phyloP scores from a whole-genome alignment of 495 filamentous ascomycete genomes.

The Astrocystis sublimbata region DNA sequence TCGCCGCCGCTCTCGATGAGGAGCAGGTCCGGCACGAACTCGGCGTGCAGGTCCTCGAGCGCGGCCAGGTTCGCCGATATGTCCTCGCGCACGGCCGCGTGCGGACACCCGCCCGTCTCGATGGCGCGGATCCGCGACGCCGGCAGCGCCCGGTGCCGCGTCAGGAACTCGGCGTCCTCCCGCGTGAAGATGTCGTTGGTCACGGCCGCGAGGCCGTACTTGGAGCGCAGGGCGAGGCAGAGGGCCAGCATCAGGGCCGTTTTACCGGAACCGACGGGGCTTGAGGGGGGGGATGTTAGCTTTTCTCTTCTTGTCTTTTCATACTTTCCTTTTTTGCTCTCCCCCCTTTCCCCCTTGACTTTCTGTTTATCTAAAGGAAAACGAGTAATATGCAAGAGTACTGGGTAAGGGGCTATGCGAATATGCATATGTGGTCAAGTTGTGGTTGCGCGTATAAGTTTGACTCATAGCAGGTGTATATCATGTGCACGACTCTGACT shows the following conservation, averaged over 20 bases:
- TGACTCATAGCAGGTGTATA: too few species aligned
- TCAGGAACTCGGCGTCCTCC: slow-evolving; percentile 97
- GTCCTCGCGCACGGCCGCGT: slow-evolving; percentile 97
- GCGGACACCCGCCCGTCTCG: slow-evolving; percentile 96
- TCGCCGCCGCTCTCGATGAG: slow-evolving; percentile 95
- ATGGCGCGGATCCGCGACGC: slow-evolving; percentile 85
- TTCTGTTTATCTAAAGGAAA: neutral
- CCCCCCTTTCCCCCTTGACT: neutral
- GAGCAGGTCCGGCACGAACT: slow-evolving; percentile 75
- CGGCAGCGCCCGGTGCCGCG: slow-evolving; percentile 78
- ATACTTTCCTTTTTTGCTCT: neutral
- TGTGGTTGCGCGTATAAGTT: too few species aligned
- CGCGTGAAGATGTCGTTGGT: slow-evolving; percentile 99
- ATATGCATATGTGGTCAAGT: neutral
- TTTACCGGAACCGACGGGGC: slow-evolving; percentile 96
- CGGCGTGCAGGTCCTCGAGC: slow-evolving; percentile 77
- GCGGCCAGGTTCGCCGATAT: slow-evolving; percentile 91
- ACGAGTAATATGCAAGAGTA: too few species aligned
- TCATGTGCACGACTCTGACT: too few species aligned
- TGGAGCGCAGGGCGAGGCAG: slow-evolving; percentile 72
- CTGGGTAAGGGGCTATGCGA: neutral
- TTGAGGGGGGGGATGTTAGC: slow-evolving; percentile 39
- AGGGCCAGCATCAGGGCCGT: slow-evolving; percentile 93
- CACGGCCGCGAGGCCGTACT: slow-evolving; percentile 87
- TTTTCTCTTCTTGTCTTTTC: neutral